Percentiles rank a stretch among this genome's conserved stretches.
Evolutionary conservation across 176 grass and related monocot genomes (phyloP).

Genomic region (Paspalum notatum): DNA sequence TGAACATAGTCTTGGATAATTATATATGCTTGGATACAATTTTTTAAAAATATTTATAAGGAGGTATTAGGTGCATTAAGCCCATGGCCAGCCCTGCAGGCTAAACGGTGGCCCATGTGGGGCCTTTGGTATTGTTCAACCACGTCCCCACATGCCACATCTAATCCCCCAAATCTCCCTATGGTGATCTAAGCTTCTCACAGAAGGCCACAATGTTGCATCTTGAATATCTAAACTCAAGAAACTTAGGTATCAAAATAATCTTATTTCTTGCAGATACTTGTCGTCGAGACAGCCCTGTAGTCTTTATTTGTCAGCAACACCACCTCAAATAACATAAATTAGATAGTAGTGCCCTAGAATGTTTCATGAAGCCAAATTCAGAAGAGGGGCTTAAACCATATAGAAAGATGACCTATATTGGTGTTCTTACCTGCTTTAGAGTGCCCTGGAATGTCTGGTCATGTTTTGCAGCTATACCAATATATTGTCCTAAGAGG

Average conservation of each 20-base stretch:
- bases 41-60: neutral
- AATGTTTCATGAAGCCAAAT: no score
- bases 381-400: neutral
- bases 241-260: conserved; percentile 11
- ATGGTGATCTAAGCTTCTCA: no score
- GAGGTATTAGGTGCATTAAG: no score
- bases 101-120: no score
- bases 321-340: neutral
- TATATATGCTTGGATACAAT: neutral
- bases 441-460: conserved; percentile 24
- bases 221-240: neutral
- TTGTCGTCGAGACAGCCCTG: neutral
- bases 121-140: no score
- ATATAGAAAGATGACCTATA: neutral
- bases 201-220: neutral
- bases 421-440: neutral
- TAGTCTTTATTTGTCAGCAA: conserved; percentile 4
- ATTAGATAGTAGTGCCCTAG: neutral
- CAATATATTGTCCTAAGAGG: conserved; percentile 95
- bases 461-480: conserved; percentile 73
- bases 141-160: no score
- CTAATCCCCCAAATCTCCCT: no score
- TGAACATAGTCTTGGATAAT: conserved; percentile 17
- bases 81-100: no score
- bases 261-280: neutral